Conservation (phyloP, 108 stramenopile species). For the Pseudonitzschia pungens region DNA sequence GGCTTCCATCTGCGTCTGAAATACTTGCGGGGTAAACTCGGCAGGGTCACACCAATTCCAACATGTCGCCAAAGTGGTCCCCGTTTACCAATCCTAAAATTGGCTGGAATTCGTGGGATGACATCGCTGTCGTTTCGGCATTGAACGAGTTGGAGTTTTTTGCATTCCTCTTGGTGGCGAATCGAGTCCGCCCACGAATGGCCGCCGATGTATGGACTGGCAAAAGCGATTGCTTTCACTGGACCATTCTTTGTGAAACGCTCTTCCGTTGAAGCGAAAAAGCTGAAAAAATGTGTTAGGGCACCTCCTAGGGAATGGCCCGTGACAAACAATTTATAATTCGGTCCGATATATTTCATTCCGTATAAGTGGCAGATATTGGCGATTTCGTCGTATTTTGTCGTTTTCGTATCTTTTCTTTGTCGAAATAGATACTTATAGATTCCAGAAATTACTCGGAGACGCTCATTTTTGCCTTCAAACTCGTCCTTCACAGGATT, state of each 20-base stretch:
- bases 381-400: constrained; percentile 73
- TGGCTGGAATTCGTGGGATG: background rate
- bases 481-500: constrained; percentile 68
- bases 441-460: constrained; percentile 57
- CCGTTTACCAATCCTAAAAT: constrained; percentile 4
- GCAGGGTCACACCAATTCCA: constrained; percentile 34
- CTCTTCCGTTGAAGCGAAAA: constrained; percentile 66
- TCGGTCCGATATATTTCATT: constrained; percentile 45
- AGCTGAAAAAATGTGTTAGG: constrained; percentile 53
- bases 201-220: constrained; percentile 53
- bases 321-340: constrained; percentile 55
- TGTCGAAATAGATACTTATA: constrained; percentile 59
- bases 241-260: constrained; percentile 66
- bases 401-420: constrained; percentile 61
- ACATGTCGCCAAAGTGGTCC: constrained; percentile 20
- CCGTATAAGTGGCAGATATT: constrained; percentile 61
- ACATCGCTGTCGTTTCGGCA: constrained; percentile 50
- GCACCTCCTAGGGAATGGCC: constrained; percentile 71
- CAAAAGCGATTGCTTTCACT: constrained; percentile 60
- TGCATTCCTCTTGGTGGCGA: constrained; percentile 51
- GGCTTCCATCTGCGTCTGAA: constrained; percentile 8
- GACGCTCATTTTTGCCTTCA: constrained; percentile 28
- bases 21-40: background rate
- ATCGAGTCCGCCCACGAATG: constrained; percentile 56
- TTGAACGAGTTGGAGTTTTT: constrained; percentile 55